Percentiles rank a stretch among this genome's conserved stretches.
These are phyloP conservation scores for Echinochloa phyllopogon DNA, from an alignment of 176 grass and related monocot genomes.

Conservation along the genomic window DNA sequence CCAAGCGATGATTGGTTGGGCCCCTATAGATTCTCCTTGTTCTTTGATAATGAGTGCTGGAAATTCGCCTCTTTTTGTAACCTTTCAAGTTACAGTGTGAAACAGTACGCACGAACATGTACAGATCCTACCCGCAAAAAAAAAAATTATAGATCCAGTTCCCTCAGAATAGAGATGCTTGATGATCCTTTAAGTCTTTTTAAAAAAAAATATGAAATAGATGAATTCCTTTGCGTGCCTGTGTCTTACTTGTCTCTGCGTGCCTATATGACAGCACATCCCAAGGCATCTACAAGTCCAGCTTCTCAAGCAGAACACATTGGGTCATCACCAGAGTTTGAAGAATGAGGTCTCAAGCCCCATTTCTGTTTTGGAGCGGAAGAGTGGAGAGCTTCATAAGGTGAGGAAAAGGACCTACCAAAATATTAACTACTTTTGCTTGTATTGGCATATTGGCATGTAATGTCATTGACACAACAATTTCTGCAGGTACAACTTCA, in stretches of 20 bases:
- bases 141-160: too few species aligned
- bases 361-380: conserved; percentile 81
- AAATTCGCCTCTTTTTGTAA: conserved; percentile 23
- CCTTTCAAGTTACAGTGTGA: conserved; percentile 32
- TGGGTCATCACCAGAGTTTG: conserved; percentile 50
- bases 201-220: neutral
- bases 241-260: conserved; percentile 1
- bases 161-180: conserved; percentile 18
- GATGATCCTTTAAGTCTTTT: neutral
- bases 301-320: conserved; percentile 64
- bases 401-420: conserved; percentile 41
- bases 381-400: conserved; percentile 79
- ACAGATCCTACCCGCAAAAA: too few species aligned
- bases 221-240: neutral
- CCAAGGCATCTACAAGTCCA: conserved; percentile 81
- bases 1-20: conserved; percentile 44
- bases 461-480: neutral
- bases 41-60: neutral
- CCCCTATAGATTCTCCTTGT: conserved; percentile 49
- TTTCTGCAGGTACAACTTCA: conserved; percentile 47
- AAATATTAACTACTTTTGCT: neutral
- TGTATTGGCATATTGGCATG: neutral
- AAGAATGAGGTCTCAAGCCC: conserved; percentile 90
- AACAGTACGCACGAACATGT: conserved; percentile 5
- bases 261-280: conserved; percentile 60